A percentile compares a stretch with the other conserved stretches of the same genome.
These are phyloP conservation scores for Rhodosporidiobolus sp. DNA, from an alignment of 768 basidiomycete genomes.

Conservation along the genomic window DNA sequence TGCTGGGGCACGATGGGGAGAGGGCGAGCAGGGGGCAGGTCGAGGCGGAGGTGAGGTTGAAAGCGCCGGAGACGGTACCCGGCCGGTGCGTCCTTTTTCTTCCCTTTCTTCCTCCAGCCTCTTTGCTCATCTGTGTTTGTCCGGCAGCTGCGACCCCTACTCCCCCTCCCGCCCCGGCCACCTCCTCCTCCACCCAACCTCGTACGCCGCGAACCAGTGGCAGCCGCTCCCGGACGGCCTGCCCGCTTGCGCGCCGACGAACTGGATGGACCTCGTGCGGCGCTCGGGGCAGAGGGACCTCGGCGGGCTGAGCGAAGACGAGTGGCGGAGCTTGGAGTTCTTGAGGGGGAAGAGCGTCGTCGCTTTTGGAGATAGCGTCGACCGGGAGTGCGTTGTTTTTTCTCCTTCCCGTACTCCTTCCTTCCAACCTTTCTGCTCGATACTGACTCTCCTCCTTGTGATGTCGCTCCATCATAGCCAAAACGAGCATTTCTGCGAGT, in stretches of 20 bases:
- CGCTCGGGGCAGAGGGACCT: neutral
- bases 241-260: neutral
- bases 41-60: too few species aligned
- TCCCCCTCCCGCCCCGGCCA: neutral
- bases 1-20: conserved; percentile 9
- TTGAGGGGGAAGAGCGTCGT: neutral
- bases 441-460: neutral
- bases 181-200: conserved; percentile 3
- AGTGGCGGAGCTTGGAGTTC: neutral
- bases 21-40: too few species aligned
- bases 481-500: conserved; percentile 7
- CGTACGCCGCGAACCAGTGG: neutral
- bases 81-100: neutral
- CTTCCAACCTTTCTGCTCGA: neutral
- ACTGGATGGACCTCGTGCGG: neutral
- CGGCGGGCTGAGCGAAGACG: neutral
- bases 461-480: neutral
- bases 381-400: neutral
- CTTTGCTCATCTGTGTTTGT: neutral
- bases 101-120: neutral
- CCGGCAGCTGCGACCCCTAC: conserved; percentile 13
- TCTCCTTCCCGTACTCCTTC: neutral
- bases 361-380: neutral
- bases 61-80: conserved; percentile 44
- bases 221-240: neutral